phyloP scores from a whole-genome alignment of 2,329 filamentous ascomycete genomes.

The Fusarium virguliforme region DNA sequence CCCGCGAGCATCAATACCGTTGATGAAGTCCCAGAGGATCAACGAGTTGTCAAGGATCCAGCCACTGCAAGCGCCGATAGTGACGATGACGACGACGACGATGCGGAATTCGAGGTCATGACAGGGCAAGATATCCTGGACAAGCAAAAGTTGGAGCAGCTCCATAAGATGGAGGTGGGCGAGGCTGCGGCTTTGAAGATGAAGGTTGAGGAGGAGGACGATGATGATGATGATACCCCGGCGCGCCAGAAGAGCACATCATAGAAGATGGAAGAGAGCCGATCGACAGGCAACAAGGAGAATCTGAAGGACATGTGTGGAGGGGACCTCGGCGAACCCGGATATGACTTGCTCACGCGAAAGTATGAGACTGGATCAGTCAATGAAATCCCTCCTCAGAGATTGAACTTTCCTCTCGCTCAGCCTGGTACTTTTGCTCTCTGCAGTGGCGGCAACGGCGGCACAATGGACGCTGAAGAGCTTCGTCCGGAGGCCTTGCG shows the following conservation, averaged over 20 bases:
- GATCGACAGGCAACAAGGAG: constrained; percentile 9
- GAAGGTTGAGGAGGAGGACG: constrained; percentile 58
- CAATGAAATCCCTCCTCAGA: neutral
- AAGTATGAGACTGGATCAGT: neutral
- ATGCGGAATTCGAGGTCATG: constrained; percentile 64
- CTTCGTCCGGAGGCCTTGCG: neutral
- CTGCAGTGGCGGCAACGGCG: neutral
- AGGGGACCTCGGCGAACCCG: neutral
- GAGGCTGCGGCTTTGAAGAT: constrained; percentile 69
- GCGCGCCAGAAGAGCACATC: constrained; percentile 50
- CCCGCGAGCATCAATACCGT: constrained; percentile 23
- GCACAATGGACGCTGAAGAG: neutral
- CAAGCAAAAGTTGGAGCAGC: constrained; percentile 65
- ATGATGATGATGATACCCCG: constrained; percentile 57
- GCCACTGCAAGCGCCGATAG: constrained; percentile 56
- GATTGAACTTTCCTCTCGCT: neutral
- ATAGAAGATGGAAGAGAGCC: constrained; percentile 51
- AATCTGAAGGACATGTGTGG: neutral
- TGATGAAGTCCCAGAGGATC: constrained; percentile 42
- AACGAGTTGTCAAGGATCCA: constrained; percentile 46
- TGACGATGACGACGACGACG: constrained; percentile 59
- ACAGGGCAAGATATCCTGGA: constrained; percentile 62
- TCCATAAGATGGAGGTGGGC: constrained; percentile 74
- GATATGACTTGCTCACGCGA: neutral
- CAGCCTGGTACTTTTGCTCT: neutral